Conservation (phyloP, 2,329 filamentous ascomycete species). For the Madurella fahalii region DNA sequence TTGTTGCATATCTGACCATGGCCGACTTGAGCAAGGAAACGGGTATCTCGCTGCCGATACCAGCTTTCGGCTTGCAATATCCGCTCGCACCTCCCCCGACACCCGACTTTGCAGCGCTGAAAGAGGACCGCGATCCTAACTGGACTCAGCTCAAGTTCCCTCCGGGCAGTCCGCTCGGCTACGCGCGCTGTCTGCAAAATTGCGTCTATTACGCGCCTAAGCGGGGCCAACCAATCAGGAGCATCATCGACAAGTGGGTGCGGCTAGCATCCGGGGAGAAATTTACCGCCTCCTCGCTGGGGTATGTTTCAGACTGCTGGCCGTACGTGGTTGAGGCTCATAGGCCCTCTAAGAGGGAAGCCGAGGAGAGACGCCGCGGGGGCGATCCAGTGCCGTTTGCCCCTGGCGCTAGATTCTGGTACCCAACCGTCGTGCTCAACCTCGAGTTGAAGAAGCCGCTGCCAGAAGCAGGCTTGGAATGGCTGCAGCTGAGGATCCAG, state of each 20-base stretch:
- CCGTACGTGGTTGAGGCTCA: constrained; percentile 60
- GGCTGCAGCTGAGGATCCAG: constrained; percentile 62
- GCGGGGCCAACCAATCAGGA: constrained; percentile 14
- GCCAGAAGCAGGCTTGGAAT: constrained; percentile 62
- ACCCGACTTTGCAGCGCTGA: constrained; percentile 28
- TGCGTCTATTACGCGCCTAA: constrained; percentile 32
- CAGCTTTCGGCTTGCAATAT: constrained; percentile 21
- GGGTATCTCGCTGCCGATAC: constrained; percentile 31
- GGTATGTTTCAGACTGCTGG: constrained; percentile 65
- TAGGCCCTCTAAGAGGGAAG: constrained; percentile 27
- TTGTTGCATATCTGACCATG: constrained; percentile 41
- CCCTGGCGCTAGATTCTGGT: constrained; percentile 55
- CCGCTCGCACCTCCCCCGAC: constrained; percentile 19
- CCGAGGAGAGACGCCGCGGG: constrained; percentile 11
- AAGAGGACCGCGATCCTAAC: constrained; percentile 26
- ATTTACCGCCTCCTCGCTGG: constrained; percentile 62
- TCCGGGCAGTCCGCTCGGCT: constrained; percentile 10
- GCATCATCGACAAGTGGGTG: constrained; percentile 62
- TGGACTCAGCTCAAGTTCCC: constrained; percentile 26
- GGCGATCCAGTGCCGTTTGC: constrained; percentile 33
- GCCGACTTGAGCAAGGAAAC: constrained; percentile 30
- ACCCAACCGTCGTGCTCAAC: constrained; percentile 71
- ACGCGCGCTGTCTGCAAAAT: constrained; percentile 29
- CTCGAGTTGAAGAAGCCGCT: constrained; percentile 72
- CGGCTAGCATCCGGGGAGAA: constrained; percentile 54